Evolutionary conservation across 345 rosid genomes (phyloP), one percentile per base, ranked within the genome.

Genomic region (Streptanthus diversifolius): DNA sequence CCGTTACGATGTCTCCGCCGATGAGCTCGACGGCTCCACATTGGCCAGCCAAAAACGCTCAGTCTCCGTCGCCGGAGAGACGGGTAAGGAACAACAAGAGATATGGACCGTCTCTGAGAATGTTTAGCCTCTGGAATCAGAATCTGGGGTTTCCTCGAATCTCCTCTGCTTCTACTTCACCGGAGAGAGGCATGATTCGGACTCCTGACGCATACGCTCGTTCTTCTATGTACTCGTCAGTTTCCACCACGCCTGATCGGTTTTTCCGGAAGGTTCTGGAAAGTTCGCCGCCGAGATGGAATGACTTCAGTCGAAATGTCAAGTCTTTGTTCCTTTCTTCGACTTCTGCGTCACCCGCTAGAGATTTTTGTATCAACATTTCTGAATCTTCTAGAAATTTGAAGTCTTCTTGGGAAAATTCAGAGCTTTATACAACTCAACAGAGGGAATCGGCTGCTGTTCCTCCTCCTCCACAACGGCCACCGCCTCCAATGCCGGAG

Each of bases 1-100:
- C 96, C 1, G 71, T 75, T 17, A 85, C 89, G 37, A 82, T 82
- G 53, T 90, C 97, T 15, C 88, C 96, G 29, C 89, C 92, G 25
- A 82, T 68, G 25, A 88, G 3, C 61, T 81, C 82, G 2, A 12
- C 71, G 8, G 80, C 82, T 65, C 81, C 81, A 0, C 73, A 66
- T 41, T 76, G 61, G 67, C 65, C 79, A 22, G 57, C 18, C 4
- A 70, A 64, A 29, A 82, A 70, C 17, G 64, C 27, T 29, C 55
- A 53, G 25, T 83, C 87, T 11, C 64, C 79, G 18, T 67, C 71
- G 14, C 77, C 75, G n/a, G 76, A 71, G 72, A 70, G 79, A 66
- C 21, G 11, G 19, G 66, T 47, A 15, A 63, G 71, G 29, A 76
- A 1, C 61, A 70, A 66, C 14, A 79, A 75, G 27, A 79, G 79